phyloP scores from a whole-genome alignment of 2,329 filamentous ascomycete species.

The Epichloe sp. region DNA sequence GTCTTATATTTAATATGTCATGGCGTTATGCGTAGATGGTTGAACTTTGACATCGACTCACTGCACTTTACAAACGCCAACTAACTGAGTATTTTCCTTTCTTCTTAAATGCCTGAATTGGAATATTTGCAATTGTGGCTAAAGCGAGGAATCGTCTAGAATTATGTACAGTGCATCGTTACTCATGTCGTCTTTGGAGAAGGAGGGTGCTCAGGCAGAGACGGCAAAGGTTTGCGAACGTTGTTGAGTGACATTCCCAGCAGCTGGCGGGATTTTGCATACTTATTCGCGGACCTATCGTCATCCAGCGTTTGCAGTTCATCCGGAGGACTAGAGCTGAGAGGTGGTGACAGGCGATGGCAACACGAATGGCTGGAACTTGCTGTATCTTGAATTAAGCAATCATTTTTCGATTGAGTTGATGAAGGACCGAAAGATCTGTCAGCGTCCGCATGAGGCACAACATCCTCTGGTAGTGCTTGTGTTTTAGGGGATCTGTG shows the following conservation, averaged over 20 bases:
- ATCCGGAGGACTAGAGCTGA: slow-evolving; percentile 11
- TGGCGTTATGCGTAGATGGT: neutral
- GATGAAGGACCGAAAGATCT: neutral
- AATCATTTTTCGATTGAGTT: neutral
- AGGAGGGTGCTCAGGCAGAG: slow-evolving; percentile 11
- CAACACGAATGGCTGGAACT: slow-evolving; percentile 8
- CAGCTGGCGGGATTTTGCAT: neutral
- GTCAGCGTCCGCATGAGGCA: neutral
- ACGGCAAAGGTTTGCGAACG: slow-evolving; percentile 28
- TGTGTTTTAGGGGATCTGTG: neutral
- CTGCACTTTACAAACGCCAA: neutral
- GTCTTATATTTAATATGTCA: neutral
- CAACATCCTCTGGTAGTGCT: neutral
- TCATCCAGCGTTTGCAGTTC: slow-evolving; percentile 7
- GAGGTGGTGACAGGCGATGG: slow-evolving; percentile 16
- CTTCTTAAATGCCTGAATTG: neutral
- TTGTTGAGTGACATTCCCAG: slow-evolving; percentile 8
- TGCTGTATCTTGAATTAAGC: slow-evolving; percentile 2
- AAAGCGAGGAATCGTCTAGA: neutral
- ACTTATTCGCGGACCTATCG: slow-evolving; percentile 1
- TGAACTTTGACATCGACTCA: neutral
- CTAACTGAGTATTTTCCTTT: neutral
- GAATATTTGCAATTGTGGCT: slow-evolving; percentile 5
- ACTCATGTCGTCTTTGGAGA: slow-evolving; percentile 24
- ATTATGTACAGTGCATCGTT: neutral